A percentile compares a stretch with the other conserved stretches of the same genome.
These are phyloP conservation scores for Penicillium hesseltinei DNA, from an alignment of 2,329 filamentous ascomycete species.

Conservation along the genomic window DNA sequence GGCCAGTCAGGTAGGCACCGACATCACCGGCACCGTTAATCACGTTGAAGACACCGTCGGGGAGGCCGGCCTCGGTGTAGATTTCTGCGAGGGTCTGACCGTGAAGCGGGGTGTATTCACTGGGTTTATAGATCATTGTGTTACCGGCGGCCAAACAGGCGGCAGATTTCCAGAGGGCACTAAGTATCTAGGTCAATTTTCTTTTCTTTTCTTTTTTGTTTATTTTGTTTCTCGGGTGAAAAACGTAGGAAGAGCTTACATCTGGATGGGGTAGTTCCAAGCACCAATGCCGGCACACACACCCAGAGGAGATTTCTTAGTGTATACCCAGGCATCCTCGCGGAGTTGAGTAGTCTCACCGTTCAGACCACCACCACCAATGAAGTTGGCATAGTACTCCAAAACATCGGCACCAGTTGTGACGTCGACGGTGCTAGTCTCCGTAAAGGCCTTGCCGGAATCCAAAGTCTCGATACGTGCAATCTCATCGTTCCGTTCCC, in stretches of 20 bases:
- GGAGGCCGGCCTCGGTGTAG: conserved; percentile 75
- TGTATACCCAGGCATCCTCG: conserved; percentile 77
- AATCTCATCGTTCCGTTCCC: conserved; percentile 74
- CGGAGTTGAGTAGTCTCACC: conserved; percentile 75
- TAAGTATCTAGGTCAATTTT: conserved; percentile 18
- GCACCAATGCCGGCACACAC: conserved; percentile 85
- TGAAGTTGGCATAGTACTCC: conserved; percentile 79
- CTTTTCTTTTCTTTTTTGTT: no score
- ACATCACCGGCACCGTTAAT: conserved; percentile 77
- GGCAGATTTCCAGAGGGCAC: conserved; percentile 81
- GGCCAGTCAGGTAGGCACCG: conserved; percentile 70
- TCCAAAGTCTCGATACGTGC: conserved; percentile 78
- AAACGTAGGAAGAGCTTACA: conserved; percentile 41
- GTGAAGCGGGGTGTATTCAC: conserved; percentile 83
- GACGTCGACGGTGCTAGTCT: conserved; percentile 81
- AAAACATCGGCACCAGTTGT: conserved; percentile 80
- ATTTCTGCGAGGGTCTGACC: conserved; percentile 71
- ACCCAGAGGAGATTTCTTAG: conserved; percentile 75
- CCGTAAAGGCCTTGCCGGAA: conserved; percentile 80
- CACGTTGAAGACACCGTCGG: conserved; percentile 82
- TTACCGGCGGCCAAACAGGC: conserved; percentile 83
- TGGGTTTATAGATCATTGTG: conserved; percentile 88
- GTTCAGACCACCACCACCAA: conserved; percentile 74
- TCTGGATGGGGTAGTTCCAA: conserved; percentile 92
- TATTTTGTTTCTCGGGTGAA: background rate